Base-by-base conservation (phyloP, 768 basidiomycete species). In the Lentinus brumalis region DNA sequence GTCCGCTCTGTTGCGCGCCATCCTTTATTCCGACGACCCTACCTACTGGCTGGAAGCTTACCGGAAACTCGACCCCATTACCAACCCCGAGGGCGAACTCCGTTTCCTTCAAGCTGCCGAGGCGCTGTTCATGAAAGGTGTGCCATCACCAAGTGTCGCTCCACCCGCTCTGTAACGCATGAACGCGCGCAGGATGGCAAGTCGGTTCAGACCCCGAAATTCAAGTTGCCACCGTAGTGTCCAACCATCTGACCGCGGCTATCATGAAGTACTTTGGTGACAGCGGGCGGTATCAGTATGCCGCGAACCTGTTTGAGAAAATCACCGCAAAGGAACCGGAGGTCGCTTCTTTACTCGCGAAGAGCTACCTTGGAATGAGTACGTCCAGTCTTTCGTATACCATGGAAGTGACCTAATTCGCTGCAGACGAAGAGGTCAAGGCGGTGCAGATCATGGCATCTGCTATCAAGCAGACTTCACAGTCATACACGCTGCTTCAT, bases 121-220 rank as follows among this genome's bases (percentile, higher is more conserved):
- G 69, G 85, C 85, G 0, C 76, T 96, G 39, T 98, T 98, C 68
- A 75, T 85, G 71, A 95, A 96, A 75, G 95, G 94, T 87, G 32
- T 5, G 75, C 69, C 35, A 11, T 35, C 32, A 3, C 62, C 60
- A 21, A 29, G 18, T 47, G 4, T 26, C 42, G 6, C 42, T 16
- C 42, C 15, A 44, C 42, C 42, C 18, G 6, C 14, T 44, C 15
- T 16, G 6, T 18, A 14, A 26, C 29, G 7, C 29, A 29, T 35
- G 15, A 7, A 18, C 21, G 15, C 18, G 21, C 3, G 14, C 45
- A 96, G 95, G 96, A 38, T 98, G 97, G 97, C 96, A 97, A 71
- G 91, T 98, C 8, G 97, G 96, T 2, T 97, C 95, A 0, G 97
- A 98, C 65, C 97, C 97, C 0, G 97, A 99, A 75, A 96, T 98